These are phyloP conservation scores for Omphalotus guepiniiformis DNA, from an alignment of 768 basidiomycete genomes.

Conservation along the genomic window DNA sequence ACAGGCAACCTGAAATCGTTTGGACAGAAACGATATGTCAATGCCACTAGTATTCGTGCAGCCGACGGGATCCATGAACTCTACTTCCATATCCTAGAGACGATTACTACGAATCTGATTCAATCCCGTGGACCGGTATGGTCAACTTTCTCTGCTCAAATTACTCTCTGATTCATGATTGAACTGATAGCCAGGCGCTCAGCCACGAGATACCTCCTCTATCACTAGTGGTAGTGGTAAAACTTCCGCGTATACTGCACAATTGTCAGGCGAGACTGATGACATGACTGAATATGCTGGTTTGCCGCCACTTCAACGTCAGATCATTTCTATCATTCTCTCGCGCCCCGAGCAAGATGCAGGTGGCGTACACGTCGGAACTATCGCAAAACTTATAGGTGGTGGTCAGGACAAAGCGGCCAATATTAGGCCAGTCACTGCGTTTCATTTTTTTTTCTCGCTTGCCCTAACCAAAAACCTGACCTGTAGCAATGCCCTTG, in stretches of 20 bases:
- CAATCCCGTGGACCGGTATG: slow-evolving; percentile 65
- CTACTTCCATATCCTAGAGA: slow-evolving; percentile 78
- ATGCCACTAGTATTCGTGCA: slow-evolving; percentile 67
- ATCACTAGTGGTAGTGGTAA: not conserved
- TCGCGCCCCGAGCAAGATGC: slow-evolving; percentile 34
- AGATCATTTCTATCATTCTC: slow-evolving; percentile 64
- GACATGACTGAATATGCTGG: slow-evolving; percentile 45
- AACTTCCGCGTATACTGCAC: slow-evolving; percentile 40
- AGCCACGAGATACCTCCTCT: slow-evolving; percentile 3
- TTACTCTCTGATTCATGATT: not conserved
- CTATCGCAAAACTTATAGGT: slow-evolving; percentile 64
- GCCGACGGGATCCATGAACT: slow-evolving; percentile 71
- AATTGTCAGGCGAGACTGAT: slow-evolving; percentile 21
- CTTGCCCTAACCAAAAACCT: not conserved
- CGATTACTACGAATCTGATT: slow-evolving; percentile 62
- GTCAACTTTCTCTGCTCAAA: slow-evolving; percentile 1
- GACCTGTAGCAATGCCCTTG: slow-evolving; percentile 58
- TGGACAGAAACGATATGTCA: slow-evolving; percentile 76
- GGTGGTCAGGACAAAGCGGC: slow-evolving; percentile 36
- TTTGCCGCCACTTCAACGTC: slow-evolving; percentile 54
- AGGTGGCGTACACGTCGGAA: slow-evolving; percentile 73
- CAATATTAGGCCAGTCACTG: slow-evolving; percentile 51
- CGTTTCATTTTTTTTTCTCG: not conserved
- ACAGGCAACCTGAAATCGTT: slow-evolving; percentile 82
- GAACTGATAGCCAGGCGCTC: not conserved